phyloP scores from a whole-genome alignment of 495 filamentous ascomycete species.

The Letharia columbiana region DNA sequence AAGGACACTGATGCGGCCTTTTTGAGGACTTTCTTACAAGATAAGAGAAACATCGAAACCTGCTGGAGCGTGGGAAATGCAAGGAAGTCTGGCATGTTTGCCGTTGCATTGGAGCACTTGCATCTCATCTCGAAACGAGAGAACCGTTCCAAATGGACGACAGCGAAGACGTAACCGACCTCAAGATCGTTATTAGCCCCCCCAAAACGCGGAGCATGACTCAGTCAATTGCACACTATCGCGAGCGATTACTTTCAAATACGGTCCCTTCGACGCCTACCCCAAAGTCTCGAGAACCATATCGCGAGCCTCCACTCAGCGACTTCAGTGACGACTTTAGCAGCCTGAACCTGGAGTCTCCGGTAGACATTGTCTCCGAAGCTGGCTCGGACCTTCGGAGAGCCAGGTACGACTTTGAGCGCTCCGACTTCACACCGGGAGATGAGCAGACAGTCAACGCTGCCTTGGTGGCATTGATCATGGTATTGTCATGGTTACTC shows the following conservation, averaged over 20 bases:
- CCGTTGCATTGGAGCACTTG: neutral
- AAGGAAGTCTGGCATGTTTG: neutral
- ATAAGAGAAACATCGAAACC: neutral
- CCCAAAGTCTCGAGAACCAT: neutral
- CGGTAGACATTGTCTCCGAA: neutral
- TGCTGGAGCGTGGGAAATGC: neutral
- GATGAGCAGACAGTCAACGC: constrained; percentile 2
- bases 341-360: neutral
- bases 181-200: neutral
- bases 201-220: neutral
- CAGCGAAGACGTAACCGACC: neutral
- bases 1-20: neutral
- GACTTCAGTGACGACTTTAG: neutral
- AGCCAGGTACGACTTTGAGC: neutral
- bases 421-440: neutral
- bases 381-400: neutral
- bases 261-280: neutral
- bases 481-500: neutral
- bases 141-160: neutral
- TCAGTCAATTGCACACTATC: neutral
- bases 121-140: neutral
- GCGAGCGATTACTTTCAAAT: neutral
- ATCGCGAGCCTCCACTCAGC: neutral
- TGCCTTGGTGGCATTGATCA: neutral
- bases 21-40: neutral